Evolutionary conservation across 192 early-diverging fungal species (phyloP).

Genomic region (Glomus cerebriforme): DNA sequence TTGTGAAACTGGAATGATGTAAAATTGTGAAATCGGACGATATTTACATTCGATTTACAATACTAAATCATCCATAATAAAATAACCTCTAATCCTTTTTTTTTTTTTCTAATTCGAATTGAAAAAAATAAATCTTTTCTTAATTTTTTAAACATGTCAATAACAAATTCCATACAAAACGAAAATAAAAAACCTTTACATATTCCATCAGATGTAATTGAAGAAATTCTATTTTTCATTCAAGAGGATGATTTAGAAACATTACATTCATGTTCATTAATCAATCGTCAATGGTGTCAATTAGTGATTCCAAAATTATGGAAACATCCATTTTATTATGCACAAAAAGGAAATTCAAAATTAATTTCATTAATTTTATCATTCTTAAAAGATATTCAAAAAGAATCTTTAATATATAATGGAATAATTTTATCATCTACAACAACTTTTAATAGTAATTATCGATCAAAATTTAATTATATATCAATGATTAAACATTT

Average conservation of each 20-base stretch:
- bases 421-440: not conserved
- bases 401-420: not conserved
- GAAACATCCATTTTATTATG: not conserved
- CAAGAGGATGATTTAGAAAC: not conserved
- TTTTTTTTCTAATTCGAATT: too few relatives aligned
- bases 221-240: slow-evolving; percentile 1
- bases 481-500: not conserved
- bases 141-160: too few relatives aligned
- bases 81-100: too few relatives aligned
- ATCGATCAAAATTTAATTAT: not conserved
- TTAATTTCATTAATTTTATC: not conserved
- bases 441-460: too few relatives aligned
- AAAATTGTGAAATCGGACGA: too few relatives aligned
- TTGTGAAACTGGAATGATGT: too few relatives aligned
- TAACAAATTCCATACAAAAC: not conserved
- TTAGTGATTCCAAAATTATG: not conserved
- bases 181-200: not conserved
- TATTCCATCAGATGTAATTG: not conserved
- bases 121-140: too few relatives aligned
- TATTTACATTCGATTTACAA: too few relatives aligned
- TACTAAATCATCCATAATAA: too few relatives aligned
- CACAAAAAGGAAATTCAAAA: not conserved
- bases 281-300: not conserved
- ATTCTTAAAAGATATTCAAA: not conserved
- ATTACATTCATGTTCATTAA: not conserved